Conservation (phyloP, 2,329 filamentous ascomycete genomes). For the Cordyceps tenuipes region DNA sequence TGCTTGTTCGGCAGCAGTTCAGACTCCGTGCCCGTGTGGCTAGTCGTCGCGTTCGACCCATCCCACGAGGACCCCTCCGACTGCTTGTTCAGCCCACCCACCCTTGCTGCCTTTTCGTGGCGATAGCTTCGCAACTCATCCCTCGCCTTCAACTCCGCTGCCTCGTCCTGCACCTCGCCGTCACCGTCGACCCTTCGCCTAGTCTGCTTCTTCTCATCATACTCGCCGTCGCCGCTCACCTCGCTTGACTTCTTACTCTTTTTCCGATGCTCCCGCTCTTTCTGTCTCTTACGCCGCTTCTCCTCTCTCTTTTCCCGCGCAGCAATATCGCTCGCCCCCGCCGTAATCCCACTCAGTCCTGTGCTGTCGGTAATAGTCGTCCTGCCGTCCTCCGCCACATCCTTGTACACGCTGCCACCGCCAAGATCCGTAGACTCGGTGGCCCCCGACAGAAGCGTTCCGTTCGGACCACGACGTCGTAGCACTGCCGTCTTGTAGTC, state of each 20-base stretch:
- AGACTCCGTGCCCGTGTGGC: slow-evolving; percentile 50
- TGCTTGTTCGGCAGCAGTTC: slow-evolving; percentile 53
- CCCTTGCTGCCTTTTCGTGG: slow-evolving; percentile 74
- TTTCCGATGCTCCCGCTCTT: slow-evolving; percentile 23
- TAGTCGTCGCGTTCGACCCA: slow-evolving; percentile 60
- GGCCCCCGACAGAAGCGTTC: slow-evolving; percentile 73
- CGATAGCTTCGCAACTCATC: slow-evolving; percentile 75
- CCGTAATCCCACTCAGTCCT: slow-evolving; percentile 47
- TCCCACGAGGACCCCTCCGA: slow-evolving; percentile 75
- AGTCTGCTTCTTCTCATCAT: slow-evolving; percentile 2
- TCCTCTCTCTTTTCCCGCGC: slow-evolving; percentile 49
- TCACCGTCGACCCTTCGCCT: slow-evolving; percentile 45
- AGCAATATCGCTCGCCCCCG: slow-evolving; percentile 45
- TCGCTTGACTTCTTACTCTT: slow-evolving; percentile 14
- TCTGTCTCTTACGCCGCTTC: slow-evolving; percentile 40
- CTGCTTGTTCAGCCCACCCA: slow-evolving; percentile 81
- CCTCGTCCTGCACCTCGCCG: slow-evolving; percentile 51
- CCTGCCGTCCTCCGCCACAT: slow-evolving; percentile 47
- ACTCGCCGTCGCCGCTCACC: slow-evolving; percentile 20
- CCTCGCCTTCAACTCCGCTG: slow-evolving; percentile 54
- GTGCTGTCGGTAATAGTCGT: slow-evolving; percentile 39
- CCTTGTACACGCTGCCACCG: slow-evolving; percentile 77
- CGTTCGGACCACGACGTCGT: slow-evolving; percentile 80
- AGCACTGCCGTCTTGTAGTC: slow-evolving; percentile 96
- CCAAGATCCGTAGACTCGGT: slow-evolving; percentile 77